These are phyloP conservation scores for Pterocarpus macrocarpus DNA, from an alignment of 306 rosid genomes.

Conservation along the genomic window DNA sequence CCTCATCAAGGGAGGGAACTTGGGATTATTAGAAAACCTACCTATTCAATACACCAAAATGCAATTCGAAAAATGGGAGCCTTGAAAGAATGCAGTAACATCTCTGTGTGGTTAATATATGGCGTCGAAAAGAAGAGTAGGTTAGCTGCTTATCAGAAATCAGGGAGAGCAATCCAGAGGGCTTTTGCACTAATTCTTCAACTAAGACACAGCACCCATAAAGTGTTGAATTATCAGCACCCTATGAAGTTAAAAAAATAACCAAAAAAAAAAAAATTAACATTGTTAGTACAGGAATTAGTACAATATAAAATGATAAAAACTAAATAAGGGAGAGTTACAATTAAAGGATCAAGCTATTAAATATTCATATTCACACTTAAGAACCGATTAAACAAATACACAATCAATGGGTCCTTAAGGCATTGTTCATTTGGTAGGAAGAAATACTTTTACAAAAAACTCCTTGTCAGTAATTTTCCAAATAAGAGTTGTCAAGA, in stretches of 20 bases:
- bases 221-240: slow-evolving; percentile 93
- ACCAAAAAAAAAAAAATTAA: background rate
- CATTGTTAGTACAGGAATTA: slow-evolving; percentile 10
- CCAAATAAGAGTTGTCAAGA: slow-evolving; percentile 1
- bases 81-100: slow-evolving; percentile 97
- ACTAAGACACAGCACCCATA: slow-evolving; percentile 97
- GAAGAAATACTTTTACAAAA: background rate
- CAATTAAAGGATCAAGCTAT: background rate
- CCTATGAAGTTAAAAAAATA: slow-evolving; percentile 55
- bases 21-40: slow-evolving; percentile 44
- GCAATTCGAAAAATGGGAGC: slow-evolving; percentile 91
- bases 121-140: slow-evolving; percentile 75
- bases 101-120: slow-evolving; percentile 83
- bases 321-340: background rate
- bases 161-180: slow-evolving; percentile 85
- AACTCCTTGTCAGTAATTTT: slow-evolving; percentile 18
- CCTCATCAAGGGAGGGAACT: slow-evolving; percentile 28
- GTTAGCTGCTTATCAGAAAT: slow-evolving; percentile 68
- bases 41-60: slow-evolving; percentile 94
- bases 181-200: slow-evolving; percentile 93
- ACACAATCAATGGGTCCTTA: slow-evolving; percentile 4
- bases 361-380: slow-evolving; percentile 15
- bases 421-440: background rate
- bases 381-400: slow-evolving; percentile 16
- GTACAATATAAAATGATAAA: background rate